phyloP scores from a whole-genome alignment of 257 asterid genomes.

The Anisodus acutangulus region DNA sequence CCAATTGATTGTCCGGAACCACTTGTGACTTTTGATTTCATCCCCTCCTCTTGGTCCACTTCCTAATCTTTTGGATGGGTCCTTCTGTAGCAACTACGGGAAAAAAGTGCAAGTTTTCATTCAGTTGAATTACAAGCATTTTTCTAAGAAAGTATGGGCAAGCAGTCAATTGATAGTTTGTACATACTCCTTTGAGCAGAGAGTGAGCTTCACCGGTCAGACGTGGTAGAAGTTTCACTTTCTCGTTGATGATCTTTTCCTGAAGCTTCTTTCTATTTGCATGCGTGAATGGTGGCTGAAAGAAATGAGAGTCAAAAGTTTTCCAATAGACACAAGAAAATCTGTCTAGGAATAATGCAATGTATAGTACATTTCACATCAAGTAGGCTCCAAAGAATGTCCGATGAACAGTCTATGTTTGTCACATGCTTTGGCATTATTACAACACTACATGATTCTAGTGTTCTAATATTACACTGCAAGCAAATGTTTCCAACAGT shows the following conservation, averaged over 20 bases:
- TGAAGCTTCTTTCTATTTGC: slow-evolving; percentile 90
- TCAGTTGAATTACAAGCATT: not conserved
- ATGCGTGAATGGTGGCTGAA: slow-evolving; percentile 86
- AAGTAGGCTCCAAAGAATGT: not conserved
- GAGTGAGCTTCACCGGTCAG: slow-evolving; percentile 77
- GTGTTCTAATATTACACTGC: not conserved
- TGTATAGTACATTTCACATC: not conserved
- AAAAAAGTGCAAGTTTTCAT: slow-evolving; percentile 16
- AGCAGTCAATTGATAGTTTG: slow-evolving; percentile 21
- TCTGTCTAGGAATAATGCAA: not conserved
- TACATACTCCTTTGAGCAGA: slow-evolving; percentile 72
- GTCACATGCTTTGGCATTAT: not conserved
- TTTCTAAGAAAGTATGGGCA: slow-evolving; percentile 27
- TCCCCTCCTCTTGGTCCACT: slow-evolving; percentile 84
- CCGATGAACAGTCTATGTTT: not conserved
- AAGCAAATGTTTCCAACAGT: slow-evolving; percentile 29
- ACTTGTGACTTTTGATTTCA: slow-evolving; percentile 79
- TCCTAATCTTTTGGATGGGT: slow-evolving; percentile 72
- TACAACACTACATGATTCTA: not conserved
- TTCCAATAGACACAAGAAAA: not conserved
- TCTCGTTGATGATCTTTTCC: slow-evolving; percentile 84
- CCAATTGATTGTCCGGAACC: slow-evolving; percentile 83
- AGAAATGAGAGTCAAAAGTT: slow-evolving; percentile 8
- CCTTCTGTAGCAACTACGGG: slow-evolving; percentile 76
- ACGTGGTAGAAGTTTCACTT: slow-evolving; percentile 85